phyloP scores from a whole-genome alignment of 169 alveolate species.

The Cryptosporidium bovis region DNA sequence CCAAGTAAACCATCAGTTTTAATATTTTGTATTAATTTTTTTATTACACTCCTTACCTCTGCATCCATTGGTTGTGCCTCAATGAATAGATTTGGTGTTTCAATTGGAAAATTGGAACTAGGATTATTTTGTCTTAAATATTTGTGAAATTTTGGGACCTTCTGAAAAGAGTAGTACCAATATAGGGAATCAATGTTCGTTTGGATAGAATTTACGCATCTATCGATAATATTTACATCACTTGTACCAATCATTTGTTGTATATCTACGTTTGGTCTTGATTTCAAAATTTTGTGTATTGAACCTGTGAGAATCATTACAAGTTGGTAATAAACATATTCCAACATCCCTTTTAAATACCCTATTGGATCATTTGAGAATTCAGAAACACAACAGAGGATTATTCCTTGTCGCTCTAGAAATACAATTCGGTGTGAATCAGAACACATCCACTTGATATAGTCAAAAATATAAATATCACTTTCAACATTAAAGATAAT shows the following conservation, averaged over 20 bases:
- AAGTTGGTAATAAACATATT: slow-evolving; percentile 43
- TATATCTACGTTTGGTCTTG: slow-evolving; percentile 64
- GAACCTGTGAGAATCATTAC: slow-evolving; percentile 65
- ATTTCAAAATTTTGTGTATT: slow-evolving; percentile 50
- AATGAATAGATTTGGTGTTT: slow-evolving; percentile 10
- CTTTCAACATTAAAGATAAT: background rate
- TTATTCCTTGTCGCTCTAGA: slow-evolving; percentile 30
- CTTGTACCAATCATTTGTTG: slow-evolving; percentile 51
- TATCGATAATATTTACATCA: slow-evolving; percentile 32
- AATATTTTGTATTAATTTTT: slow-evolving; percentile 11
- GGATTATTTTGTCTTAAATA: background rate
- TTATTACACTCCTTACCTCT: slow-evolving; percentile 21
- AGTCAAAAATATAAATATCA: slow-evolving; percentile 1
- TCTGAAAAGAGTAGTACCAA: slow-evolving; percentile 11
- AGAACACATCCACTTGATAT: slow-evolving; percentile 70
- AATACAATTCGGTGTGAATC: slow-evolving; percentile 40
- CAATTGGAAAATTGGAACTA: slow-evolving; percentile 8
- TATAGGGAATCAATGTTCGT: slow-evolving; percentile 43
- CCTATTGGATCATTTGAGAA: slow-evolving; percentile 34
- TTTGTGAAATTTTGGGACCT: background rate
- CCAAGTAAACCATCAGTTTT: slow-evolving; percentile 23
- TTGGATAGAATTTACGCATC: slow-evolving; percentile 46
- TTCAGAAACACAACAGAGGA: slow-evolving; percentile 28
- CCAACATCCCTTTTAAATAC: slow-evolving; percentile 48
- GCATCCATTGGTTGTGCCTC: slow-evolving; percentile 38